Conservation (phyloP, 2,329 filamentous ascomycete genomes). For the Curvularia sp. region DNA sequence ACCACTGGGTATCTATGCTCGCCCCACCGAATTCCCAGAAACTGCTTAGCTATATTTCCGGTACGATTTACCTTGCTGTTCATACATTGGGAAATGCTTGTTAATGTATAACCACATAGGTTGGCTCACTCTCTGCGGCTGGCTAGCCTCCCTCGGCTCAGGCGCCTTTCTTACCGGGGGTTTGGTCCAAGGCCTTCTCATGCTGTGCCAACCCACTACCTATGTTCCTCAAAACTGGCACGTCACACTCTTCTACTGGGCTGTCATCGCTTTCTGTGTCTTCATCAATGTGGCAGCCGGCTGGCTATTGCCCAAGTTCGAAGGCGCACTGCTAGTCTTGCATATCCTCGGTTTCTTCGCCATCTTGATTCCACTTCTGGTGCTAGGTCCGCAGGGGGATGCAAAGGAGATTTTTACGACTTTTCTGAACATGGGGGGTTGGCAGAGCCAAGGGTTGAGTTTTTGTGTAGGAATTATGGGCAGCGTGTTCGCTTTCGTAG, state of each 20-base stretch:
- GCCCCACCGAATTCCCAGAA: constrained; percentile 50
- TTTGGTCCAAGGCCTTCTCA: constrained; percentile 43
- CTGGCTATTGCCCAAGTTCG: constrained; percentile 55
- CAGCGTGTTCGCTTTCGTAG: constrained; percentile 48
- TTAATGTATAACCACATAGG: constrained; percentile 29
- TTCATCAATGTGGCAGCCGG: constrained; percentile 56
- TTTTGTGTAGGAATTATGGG: constrained; percentile 51
- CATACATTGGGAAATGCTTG: neutral
- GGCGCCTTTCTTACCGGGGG: constrained; percentile 37
- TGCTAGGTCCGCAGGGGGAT: constrained; percentile 51
- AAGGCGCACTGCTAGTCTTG: constrained; percentile 56
- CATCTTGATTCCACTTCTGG: constrained; percentile 57
- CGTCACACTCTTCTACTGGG: constrained; percentile 58
- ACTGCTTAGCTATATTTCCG: constrained; percentile 53
- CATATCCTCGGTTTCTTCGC: constrained; percentile 61
- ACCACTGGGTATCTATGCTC: constrained; percentile 51
- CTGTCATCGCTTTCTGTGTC: constrained; percentile 50
- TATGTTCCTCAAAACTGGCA: constrained; percentile 58
- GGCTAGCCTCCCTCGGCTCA: constrained; percentile 48
- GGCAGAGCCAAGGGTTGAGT: constrained; percentile 54
- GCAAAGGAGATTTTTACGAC: constrained; percentile 54
- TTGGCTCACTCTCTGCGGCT: constrained; percentile 53
- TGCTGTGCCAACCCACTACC: constrained; percentile 47
- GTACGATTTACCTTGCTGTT: constrained; percentile 12
- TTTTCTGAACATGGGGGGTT: constrained; percentile 57